phyloP scores from a whole-genome alignment of 2,329 filamentous ascomycete genomes.

The Botrytis pseudocinerea region DNA sequence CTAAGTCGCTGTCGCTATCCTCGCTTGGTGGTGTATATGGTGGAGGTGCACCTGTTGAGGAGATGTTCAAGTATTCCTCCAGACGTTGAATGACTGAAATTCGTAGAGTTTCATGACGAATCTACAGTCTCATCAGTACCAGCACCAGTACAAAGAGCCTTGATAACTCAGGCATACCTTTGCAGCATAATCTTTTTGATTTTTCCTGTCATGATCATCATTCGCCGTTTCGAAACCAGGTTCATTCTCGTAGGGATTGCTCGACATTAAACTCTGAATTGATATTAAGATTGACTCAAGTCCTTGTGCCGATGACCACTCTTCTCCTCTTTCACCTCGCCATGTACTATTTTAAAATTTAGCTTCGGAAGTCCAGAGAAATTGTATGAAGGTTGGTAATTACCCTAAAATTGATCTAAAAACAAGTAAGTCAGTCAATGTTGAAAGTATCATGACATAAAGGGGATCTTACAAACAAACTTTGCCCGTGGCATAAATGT shows the following conservation, averaged over 20 bases:
- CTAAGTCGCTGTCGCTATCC: conserved; percentile 45
- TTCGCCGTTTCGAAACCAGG: conserved; percentile 84
- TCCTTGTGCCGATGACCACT: conserved; percentile 96
- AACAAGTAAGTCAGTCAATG: conserved; percentile 28
- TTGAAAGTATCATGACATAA: background rate
- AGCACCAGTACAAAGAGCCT: background rate
- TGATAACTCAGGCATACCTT: conserved; percentile 57
- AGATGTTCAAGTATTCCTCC: conserved; percentile 73
- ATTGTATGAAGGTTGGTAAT: conserved; percentile 10
- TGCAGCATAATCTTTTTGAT: conserved; percentile 72
- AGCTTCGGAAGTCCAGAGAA: conserved; percentile 13
- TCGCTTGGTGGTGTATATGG: conserved; percentile 35
- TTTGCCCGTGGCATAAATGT: conserved; percentile 89
- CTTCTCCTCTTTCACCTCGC: conserved; percentile 84
- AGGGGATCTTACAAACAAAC: conserved; percentile 76
- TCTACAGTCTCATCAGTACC: conserved; percentile 53
- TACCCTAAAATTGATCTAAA: conserved; percentile 82
- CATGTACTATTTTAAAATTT: conserved; percentile 68
- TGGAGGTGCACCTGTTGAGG: conserved; percentile 49
- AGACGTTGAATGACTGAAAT: conserved; percentile 84
- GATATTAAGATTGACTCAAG: conserved; percentile 92
- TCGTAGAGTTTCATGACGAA: conserved; percentile 85
- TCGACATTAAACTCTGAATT: conserved; percentile 93
- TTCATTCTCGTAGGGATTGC: conserved; percentile 94
- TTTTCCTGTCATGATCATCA: conserved; percentile 66